Percentiles rank a stretch among this genome's conserved stretches.
Evolutionary conservation across 1,284 basidiomycete genomes (phyloP).

Genomic region (Rugosomyces carneus): DNA sequence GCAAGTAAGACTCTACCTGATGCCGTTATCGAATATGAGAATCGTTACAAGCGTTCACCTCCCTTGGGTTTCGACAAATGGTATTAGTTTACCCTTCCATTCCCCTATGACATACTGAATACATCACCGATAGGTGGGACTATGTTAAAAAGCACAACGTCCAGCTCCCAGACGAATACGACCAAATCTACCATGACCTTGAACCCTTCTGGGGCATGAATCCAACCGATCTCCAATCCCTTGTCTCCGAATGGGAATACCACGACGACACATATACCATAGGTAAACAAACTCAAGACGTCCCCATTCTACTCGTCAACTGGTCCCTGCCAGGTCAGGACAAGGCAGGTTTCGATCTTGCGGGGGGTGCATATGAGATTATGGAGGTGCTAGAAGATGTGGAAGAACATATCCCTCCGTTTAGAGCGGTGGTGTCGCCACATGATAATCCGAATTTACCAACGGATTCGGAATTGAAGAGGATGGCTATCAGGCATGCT

Average conservation of each 20-base stretch:
- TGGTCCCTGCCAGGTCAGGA: conserved; percentile 24
- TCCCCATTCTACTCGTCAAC: conserved; percentile 27
- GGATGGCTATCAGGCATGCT: conserved; percentile 34
- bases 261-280: conserved; percentile 34
- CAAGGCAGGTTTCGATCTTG: conserved; percentile 18
- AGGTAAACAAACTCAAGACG: conserved; percentile 28
- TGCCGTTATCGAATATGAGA: conserved; percentile 52
- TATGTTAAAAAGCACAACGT: conserved; percentile 50
- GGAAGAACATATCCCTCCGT: conserved; percentile 32
- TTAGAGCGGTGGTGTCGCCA: conserved; percentile 39
- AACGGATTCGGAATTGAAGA: conserved; percentile 37
- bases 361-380: conserved; percentile 24
- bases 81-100: conserved; percentile 19
- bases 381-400: conserved; percentile 34
- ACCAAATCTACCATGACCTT: conserved; percentile 47
- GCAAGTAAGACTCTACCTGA: conserved; percentile 51
- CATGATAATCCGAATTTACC: conserved; percentile 43
- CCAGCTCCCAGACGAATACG: conserved; percentile 54
- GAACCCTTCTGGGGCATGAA: conserved; percentile 51
- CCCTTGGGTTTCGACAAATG: conserved; percentile 54
- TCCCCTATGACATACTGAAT: not conserved
- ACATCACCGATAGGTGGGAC: conserved; percentile 39
- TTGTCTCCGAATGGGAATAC: conserved; percentile 34
- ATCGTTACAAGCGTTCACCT: conserved; percentile 37
- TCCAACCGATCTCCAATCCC: conserved; percentile 35